A percentile compares a stretch with the other conserved stretches of the same genome.
Evolutionary conservation across 768 basidiomycete genomes (phyloP).

Genomic region (Clitopilus hobsonii): DNA sequence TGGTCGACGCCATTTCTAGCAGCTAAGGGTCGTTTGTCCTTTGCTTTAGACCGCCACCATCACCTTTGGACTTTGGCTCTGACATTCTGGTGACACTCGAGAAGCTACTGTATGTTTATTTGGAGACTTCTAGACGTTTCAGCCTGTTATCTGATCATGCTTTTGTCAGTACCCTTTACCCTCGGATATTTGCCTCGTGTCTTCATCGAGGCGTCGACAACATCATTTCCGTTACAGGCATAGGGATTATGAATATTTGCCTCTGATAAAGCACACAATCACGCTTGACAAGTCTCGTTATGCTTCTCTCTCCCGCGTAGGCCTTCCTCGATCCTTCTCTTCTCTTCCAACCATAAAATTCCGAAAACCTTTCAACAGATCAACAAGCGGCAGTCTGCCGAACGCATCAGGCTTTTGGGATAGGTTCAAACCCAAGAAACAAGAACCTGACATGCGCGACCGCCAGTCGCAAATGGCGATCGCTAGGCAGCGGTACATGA

Average conservation of each 20-base stretch:
- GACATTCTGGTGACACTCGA: conserved; percentile 6
- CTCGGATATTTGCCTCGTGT: conserved; percentile 51
- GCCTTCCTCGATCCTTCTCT: conserved; percentile 23
- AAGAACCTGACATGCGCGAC: conserved; percentile 58
- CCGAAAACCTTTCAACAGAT: conserved; percentile 42
- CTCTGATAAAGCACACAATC: conserved; percentile 17
- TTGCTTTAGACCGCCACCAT: neutral
- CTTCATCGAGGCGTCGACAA: conserved; percentile 36
- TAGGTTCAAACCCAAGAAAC: conserved; percentile 69
- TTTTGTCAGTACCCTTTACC: conserved; percentile 8
- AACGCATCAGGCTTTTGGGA: conserved; percentile 47
- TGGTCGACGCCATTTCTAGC: neutral
- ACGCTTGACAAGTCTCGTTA: conserved; percentile 28
- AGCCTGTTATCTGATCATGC: conserved; percentile 14
- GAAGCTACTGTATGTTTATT: neutral
- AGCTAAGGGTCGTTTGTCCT: neutral
- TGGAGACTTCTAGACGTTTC: neutral
- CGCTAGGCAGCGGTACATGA: conserved; percentile 70
- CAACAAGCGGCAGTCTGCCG: conserved; percentile 59
- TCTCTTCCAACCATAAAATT: conserved; percentile 18
- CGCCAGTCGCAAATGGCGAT: conserved; percentile 61
- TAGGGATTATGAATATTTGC: conserved; percentile 22
- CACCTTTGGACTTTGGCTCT: neutral
- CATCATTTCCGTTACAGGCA: conserved; percentile 7
- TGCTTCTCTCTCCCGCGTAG: conserved; percentile 84